Evolutionary conservation across 2,329 filamentous ascomycete genomes (phyloP).

Genomic region (Fusarium coffeatum): DNA sequence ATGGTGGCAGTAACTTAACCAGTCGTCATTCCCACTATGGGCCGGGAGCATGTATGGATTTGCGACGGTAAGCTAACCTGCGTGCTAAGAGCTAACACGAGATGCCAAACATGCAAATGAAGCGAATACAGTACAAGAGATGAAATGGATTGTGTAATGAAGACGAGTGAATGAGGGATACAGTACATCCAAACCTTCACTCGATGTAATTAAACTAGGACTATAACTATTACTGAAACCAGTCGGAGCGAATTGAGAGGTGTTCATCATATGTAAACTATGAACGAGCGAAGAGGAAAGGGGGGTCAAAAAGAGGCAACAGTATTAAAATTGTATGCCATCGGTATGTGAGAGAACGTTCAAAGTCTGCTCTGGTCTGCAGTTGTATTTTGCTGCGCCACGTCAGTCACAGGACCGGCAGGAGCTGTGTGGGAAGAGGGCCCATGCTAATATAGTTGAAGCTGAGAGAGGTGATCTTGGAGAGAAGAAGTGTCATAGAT

Average conservation of each 20-base stretch:
- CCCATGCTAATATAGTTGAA: not conserved
- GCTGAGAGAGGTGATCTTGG: slow-evolving; percentile 17
- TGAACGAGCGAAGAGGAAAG: too few species aligned
- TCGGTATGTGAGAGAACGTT: not conserved
- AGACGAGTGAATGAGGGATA: not conserved
- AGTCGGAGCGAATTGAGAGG: not conserved
- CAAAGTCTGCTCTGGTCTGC: not conserved
- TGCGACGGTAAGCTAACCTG: not conserved
- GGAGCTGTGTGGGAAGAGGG: accelerated
- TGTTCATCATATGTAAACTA: not conserved
- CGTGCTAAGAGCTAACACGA: not conserved
- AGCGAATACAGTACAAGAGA: too few species aligned
- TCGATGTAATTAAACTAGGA: not conserved
- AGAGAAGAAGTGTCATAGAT: slow-evolving; percentile 22
- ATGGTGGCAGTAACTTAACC: not conserved
- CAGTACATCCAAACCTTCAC: not conserved
- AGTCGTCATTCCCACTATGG: not conserved
- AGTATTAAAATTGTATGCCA: not conserved
- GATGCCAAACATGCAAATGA: not conserved
- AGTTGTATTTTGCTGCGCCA: too few species aligned
- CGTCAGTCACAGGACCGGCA: not conserved
- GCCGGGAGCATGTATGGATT: not conserved
- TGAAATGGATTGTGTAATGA: too few species aligned
- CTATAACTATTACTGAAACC: not conserved
- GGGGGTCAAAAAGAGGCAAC: not conserved